A percentile compares a stretch with the other conserved stretches of the same genome.
Conservation (phyloP, 2,329 filamentous ascomycete species). For the Fusarium neocosmosporiellum region DNA sequence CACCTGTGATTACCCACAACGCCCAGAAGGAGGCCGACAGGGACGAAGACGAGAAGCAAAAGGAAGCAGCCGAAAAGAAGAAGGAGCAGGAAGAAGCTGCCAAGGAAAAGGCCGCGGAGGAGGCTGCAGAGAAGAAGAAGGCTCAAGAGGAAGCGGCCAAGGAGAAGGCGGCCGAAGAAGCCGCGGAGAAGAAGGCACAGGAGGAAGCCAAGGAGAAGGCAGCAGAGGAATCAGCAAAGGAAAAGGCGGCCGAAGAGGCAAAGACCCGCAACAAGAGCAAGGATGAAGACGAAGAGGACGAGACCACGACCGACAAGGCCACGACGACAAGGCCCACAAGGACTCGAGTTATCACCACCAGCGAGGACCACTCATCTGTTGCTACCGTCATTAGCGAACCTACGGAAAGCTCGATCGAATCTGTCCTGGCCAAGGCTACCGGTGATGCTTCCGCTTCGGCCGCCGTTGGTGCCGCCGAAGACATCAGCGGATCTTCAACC, state of each 20-base stretch:
- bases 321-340: slow-evolving; percentile 36
- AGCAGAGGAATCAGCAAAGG: slow-evolving; percentile 1
- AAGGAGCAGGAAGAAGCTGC: slow-evolving; percentile 18
- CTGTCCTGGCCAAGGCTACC: slow-evolving; percentile 47
- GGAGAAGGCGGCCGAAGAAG: slow-evolving; percentile 13
- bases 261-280: slow-evolving; percentile 27
- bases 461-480: slow-evolving; percentile 19
- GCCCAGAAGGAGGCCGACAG: slow-evolving; percentile 3
- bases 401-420: slow-evolving; percentile 41
- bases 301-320: slow-evolving; percentile 5
- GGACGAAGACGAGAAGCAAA: slow-evolving; percentile 23
- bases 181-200: not conserved
- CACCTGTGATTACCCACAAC: not conserved
- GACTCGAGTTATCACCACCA: slow-evolving; percentile 23
- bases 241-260: slow-evolving; percentile 17
- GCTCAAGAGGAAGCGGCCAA: slow-evolving; percentile 3
- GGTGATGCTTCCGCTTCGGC: slow-evolving; percentile 28
- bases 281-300: slow-evolving; percentile 9
- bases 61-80: slow-evolving; percentile 37
- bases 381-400: slow-evolving; percentile 45
- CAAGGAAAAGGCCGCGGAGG: slow-evolving; percentile 12
- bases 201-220: not conserved
- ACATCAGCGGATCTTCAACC: slow-evolving; percentile 27
- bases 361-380: slow-evolving; percentile 35
- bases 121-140: slow-evolving; percentile 25